Evolutionary conservation across 2,329 filamentous ascomycete species (phyloP).

Genomic region (Botrytis aclada): DNA sequence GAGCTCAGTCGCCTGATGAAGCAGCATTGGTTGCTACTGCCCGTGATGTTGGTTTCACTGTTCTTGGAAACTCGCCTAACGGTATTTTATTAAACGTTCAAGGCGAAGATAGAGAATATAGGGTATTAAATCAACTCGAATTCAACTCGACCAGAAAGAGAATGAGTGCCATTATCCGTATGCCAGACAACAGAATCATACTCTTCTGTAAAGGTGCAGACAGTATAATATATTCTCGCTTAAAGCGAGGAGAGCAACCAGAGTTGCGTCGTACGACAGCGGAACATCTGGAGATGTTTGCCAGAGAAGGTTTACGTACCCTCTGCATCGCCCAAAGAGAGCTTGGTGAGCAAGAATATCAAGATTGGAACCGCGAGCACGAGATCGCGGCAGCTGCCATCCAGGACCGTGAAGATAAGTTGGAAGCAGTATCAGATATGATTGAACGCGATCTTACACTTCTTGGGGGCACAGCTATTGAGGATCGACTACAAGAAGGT

Average conservation of each 20-base stretch:
- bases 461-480: slow-evolving; percentile 91
- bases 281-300: slow-evolving; percentile 95
- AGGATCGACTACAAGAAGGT: slow-evolving; percentile 93
- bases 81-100: slow-evolving; percentile 83
- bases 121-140: slow-evolving; percentile 89
- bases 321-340: slow-evolving; percentile 87
- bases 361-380: slow-evolving; percentile 79
- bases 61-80: slow-evolving; percentile 75
- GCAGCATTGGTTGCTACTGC: slow-evolving; percentile 92
- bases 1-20: slow-evolving; percentile 95
- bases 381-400: slow-evolving; percentile 83
- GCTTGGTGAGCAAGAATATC: slow-evolving; percentile 78
- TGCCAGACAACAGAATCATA: slow-evolving; percentile 86
- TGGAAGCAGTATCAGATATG: slow-evolving; percentile 82
- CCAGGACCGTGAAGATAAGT: slow-evolving; percentile 83
- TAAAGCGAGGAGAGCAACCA: slow-evolving; percentile 80
- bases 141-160: slow-evolving; percentile 96
- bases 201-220: slow-evolving; percentile 98
- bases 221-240: slow-evolving; percentile 90
- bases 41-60: slow-evolving; percentile 91
- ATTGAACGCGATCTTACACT: slow-evolving; percentile 89
- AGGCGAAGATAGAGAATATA: slow-evolving; percentile 81
- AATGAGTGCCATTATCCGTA: slow-evolving; percentile 95
- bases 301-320: slow-evolving; percentile 88
- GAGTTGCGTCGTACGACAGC: slow-evolving; percentile 81